Base-by-base conservation (phyloP, 805 yeast genomes). In the Pichia deserticola region DNA sequence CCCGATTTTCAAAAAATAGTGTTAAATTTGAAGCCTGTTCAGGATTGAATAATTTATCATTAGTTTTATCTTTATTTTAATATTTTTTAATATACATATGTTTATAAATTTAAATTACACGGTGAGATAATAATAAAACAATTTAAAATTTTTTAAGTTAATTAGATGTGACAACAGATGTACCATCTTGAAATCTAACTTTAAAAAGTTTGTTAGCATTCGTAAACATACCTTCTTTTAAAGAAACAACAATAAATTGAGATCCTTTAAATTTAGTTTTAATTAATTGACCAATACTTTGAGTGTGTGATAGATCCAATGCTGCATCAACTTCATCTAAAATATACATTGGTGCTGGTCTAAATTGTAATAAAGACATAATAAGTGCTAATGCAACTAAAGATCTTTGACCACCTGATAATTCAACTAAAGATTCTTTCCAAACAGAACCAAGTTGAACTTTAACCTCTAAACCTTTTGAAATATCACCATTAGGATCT, bases 261-360 rank as follows among this genome's bases (percentile, higher is more conserved):
- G 97, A 86, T 0, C 96, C 97, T 66, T 87, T 86, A 69, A 93
- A 93, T 57, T 96, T 74, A 0, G 97, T 92, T 69, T 92, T 93
- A 66, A 93, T 93, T 64, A 93, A 74, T 61, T 89, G 96, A 4
- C 99, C 99, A 60, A 93, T 93, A 61, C 93, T 93, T 66, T 93
- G 98, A 1, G 99, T 93, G 64, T 93, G 99, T 51, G 95, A 87
- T 55, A 92, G 76, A 73, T 93, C 99, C 56, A 93, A 75, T 1
- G 99, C 99, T 1, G 99, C 99, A 70, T 93, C 99, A 37, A 93
- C 97, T 69, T 93, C 99, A 68, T 93, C 99, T 51, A 93, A 72
- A 57, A 93, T 92, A 62, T 93, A 93, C 96, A 93, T 87, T 7
- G 99, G 99, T 1, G 99, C 99, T 5, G 99, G 99, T 65, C 89